These are phyloP conservation scores for Ceratobasidium sp. DNA, from an alignment of 1,284 basidiomycete genomes.

Conservation along the genomic window DNA sequence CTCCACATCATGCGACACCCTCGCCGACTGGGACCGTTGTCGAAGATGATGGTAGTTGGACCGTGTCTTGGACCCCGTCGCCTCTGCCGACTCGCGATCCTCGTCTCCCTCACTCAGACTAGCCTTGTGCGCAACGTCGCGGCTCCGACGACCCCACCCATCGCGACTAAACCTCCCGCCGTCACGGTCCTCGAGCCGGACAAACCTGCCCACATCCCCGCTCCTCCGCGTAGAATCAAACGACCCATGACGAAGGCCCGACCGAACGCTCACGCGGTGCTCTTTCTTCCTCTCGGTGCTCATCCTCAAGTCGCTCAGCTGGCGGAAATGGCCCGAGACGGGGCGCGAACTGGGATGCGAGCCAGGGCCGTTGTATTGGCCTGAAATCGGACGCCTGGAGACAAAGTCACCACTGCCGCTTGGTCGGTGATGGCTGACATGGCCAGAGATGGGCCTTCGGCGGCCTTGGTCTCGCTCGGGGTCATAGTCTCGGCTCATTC, in stretches of 20 bases:
- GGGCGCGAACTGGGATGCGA: neutral
- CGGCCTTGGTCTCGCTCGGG: neutral
- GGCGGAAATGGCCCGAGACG: neutral
- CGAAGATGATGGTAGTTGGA: neutral
- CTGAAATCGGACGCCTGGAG: constrained; percentile 3
- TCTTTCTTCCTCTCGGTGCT: constrained; percentile 14
- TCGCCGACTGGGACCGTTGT: constrained; percentile 20
- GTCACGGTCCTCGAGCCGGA: constrained; percentile 16
- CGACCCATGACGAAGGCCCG: constrained; percentile 7
- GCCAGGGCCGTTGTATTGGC: constrained; percentile 1
- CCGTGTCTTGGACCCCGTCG: constrained; percentile 2
- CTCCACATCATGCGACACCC: constrained; percentile 11
- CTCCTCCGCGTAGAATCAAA: constrained; percentile 21
- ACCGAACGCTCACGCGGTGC: constrained; percentile 25
- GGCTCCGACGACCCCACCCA: constrained; percentile 6
- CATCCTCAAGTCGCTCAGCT: neutral
- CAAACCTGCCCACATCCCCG: constrained; percentile 1
- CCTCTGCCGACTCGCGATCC: neutral
- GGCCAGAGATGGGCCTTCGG: neutral
- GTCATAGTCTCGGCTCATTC: neutral
- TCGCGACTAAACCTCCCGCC: constrained; percentile 25
- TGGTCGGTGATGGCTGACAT: constrained; percentile 3
- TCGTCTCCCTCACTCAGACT: constrained; percentile 35
- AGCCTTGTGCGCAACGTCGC: neutral
- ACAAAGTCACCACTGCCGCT: neutral